Evolutionary conservation across 208 protist genomes (phyloP).

Genomic region (Crithidia bombi): DNA sequence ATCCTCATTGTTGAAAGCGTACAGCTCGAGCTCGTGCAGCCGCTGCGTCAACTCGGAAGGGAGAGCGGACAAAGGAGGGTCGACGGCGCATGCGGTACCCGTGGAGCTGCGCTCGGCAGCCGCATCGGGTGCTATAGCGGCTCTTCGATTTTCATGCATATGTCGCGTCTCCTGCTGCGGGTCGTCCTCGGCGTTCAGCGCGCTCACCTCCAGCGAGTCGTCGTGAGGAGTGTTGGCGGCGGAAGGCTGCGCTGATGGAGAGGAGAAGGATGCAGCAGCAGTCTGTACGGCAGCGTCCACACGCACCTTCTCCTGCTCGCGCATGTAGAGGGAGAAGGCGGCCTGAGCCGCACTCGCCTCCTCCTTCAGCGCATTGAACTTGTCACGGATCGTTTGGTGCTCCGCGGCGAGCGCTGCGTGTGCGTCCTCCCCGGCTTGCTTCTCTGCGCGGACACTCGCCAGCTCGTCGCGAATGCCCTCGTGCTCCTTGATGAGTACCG

Average conservation of each 20-base stretch:
- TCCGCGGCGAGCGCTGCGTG: not conserved
- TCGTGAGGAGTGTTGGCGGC: not conserved
- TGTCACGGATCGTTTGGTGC: not conserved
- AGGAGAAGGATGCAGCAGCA: not conserved
- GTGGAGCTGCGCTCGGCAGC: not conserved
- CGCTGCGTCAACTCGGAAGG: not conserved
- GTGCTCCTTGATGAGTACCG: not conserved
- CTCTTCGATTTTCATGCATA: too few species aligned
- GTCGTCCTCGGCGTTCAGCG: conserved; percentile 4
- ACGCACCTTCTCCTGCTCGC: not conserved
- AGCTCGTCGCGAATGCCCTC: not conserved
- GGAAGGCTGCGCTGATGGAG: not conserved
- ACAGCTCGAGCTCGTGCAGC: conserved; percentile 6
- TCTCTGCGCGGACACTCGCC: not conserved
- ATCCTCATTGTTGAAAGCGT: not conserved
- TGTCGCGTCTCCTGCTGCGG: too few species aligned
- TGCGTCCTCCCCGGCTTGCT: not conserved
- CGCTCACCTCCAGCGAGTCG: conserved; percentile 12
- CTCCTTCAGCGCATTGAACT: not conserved
- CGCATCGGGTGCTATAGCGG: not conserved
- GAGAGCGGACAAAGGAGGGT: not conserved
- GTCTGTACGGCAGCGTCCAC: not conserved
- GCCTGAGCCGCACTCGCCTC: not conserved
- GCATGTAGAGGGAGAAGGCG: not conserved
- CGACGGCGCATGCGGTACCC: not conserved